phyloP scores from a whole-genome alignment of 768 basidiomycete genomes.

The Phallus indusiatus region DNA sequence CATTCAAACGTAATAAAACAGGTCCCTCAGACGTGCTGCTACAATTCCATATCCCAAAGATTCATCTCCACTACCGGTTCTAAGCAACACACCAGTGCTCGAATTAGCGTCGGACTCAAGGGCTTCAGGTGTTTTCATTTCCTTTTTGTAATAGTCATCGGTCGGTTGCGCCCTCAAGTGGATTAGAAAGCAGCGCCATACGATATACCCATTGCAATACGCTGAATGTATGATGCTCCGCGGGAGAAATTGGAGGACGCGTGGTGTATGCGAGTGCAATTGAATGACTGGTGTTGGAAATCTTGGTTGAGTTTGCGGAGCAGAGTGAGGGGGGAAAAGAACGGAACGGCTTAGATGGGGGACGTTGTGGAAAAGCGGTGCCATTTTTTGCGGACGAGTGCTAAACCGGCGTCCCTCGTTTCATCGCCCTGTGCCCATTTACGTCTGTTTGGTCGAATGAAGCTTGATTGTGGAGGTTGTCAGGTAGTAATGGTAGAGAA shows the following conservation, averaged over 20 bases:
- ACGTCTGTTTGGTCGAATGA: neutral
- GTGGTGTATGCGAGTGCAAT: neutral
- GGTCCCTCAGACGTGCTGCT: constrained; percentile 32
- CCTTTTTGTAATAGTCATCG: constrained; percentile 7
- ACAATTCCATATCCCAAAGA: constrained; percentile 77
- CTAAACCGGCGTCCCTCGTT: neutral
- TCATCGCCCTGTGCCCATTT: neutral
- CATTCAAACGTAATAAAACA: constrained; percentile 55
- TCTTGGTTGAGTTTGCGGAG: neutral
- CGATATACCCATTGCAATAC: too few species aligned
- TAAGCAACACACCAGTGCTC: constrained; percentile 42
- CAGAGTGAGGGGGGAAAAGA: neutral
- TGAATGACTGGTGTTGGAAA: neutral
- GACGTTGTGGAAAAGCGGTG: constrained; percentile 55
- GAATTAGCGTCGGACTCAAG: too few species aligned
- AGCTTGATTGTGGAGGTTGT: too few species aligned
- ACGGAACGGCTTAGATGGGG: constrained; percentile 9
- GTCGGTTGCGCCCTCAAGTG: constrained; percentile 28
- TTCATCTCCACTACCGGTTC: constrained; percentile 87
- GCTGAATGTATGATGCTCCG: constrained; percentile 65
- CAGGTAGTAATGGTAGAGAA: neutral
- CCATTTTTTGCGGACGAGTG: constrained; percentile 6
- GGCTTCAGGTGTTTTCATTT: too few species aligned
- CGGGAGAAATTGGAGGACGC: constrained; percentile 45
- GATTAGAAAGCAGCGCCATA: constrained; percentile 43